Percentiles rank a stretch among this genome's conserved stretches.
Conservation (phyloP, 768 basidiomycete species). For the Suillus tomentosus region DNA sequence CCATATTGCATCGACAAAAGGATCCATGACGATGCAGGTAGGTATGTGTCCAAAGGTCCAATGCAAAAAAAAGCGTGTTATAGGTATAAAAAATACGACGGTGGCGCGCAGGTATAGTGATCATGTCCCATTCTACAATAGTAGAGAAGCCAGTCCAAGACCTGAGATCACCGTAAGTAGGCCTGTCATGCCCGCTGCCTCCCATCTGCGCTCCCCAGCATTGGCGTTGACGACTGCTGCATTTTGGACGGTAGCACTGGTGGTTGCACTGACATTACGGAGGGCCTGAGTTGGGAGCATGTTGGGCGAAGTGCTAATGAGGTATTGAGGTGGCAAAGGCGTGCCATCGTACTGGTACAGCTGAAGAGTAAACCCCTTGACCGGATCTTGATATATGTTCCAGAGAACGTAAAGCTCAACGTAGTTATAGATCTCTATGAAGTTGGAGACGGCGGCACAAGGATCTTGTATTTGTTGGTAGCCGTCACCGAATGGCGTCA, state of each 20-base stretch:
- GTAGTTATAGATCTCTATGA: slow-evolving; percentile 81
- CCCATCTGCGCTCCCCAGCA: slow-evolving; percentile 30
- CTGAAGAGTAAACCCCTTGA: slow-evolving; percentile 66
- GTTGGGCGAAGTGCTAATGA: slow-evolving; percentile 68
- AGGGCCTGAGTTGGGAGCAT: slow-evolving; percentile 81
- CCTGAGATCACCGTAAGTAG: slow-evolving; percentile 18
- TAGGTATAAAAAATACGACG: slow-evolving; percentile 12
- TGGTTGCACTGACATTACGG: slow-evolving; percentile 50
- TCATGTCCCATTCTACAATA: slow-evolving; percentile 21
- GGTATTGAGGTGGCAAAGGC: slow-evolving; percentile 72
- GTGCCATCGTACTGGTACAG: slow-evolving; percentile 78
- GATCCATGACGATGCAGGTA: slow-evolving; percentile 21
- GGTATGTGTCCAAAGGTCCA: slow-evolving; percentile 28
- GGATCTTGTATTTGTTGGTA: slow-evolving; percentile 95
- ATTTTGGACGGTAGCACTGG: slow-evolving; percentile 11
- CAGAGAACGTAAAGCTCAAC: slow-evolving; percentile 67
- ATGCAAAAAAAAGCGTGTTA: slow-evolving; percentile 16
- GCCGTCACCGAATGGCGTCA: slow-evolving; percentile 81
- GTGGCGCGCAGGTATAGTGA: not conserved
- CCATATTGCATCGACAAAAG: slow-evolving; percentile 9
- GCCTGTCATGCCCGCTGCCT: slow-evolving; percentile 15
- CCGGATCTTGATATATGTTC: slow-evolving; percentile 72
- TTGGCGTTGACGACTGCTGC: slow-evolving; percentile 20
- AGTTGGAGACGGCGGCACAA: slow-evolving; percentile 85
- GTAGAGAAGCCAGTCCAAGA: slow-evolving; percentile 26